Evolutionary conservation across 208 protist species (phyloP).

Genomic region (Endotrypanum monterogeii): DNA sequence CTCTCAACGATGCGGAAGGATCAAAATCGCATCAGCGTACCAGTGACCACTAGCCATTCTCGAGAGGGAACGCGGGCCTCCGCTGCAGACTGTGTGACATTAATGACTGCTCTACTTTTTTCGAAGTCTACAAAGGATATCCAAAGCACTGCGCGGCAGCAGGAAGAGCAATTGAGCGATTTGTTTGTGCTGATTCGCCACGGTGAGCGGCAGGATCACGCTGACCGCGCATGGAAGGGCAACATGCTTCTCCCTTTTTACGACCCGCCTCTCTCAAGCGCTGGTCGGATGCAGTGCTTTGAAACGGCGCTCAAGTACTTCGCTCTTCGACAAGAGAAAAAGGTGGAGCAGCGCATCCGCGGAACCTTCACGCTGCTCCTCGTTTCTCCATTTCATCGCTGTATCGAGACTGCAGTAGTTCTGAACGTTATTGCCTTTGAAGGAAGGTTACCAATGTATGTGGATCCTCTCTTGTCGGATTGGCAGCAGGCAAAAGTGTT

Average conservation of each 20-base stretch:
- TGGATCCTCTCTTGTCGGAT: conserved; percentile 77
- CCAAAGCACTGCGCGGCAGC: conserved; percentile 25
- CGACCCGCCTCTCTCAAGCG: conserved; percentile 82
- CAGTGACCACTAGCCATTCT: neutral
- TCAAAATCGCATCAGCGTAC: neutral
- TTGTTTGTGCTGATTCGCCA: conserved; percentile 73
- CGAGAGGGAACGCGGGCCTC: neutral
- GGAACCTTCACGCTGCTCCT: conserved; percentile 71
- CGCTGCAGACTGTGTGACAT: conserved; percentile 28
- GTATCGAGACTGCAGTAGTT: conserved; percentile 79
- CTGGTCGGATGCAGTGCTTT: conserved; percentile 71
- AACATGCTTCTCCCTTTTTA: conserved; percentile 54
- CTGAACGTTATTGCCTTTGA: conserved; percentile 81
- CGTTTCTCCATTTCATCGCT: conserved; percentile 82
- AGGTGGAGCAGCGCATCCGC: conserved; percentile 57
- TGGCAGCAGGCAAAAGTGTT: conserved; percentile 83
- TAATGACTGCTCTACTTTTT: conserved; percentile 64
- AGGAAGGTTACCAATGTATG: conserved; percentile 68
- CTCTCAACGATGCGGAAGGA: neutral
- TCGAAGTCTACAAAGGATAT: conserved; percentile 54
- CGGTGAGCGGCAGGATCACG: conserved; percentile 83
- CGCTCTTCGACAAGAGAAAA: conserved; percentile 41
- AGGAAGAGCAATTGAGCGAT: conserved; percentile 49
- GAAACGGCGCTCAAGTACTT: conserved; percentile 78
- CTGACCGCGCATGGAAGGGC: conserved; percentile 64